Percentiles rank a stretch among this genome's conserved stretches.
Evolutionary conservation across 331 rosid genomes (phyloP).

Genomic region (Phaseolus coccineus): DNA sequence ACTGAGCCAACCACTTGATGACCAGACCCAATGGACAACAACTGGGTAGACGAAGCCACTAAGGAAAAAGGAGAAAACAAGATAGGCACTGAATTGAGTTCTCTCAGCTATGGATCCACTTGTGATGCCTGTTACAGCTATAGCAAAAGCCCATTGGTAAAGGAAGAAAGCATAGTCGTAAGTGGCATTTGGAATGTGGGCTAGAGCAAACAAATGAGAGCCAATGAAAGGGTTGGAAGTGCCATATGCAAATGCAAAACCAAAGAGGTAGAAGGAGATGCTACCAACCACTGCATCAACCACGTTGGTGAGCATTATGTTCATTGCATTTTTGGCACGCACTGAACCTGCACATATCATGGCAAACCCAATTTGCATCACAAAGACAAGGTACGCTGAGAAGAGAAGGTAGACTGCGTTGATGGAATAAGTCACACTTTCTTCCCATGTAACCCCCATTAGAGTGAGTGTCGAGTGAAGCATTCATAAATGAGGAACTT

Average conservation of each 20-base stretch:
- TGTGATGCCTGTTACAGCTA: conserved; percentile 80
- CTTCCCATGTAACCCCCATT: conserved; percentile 74
- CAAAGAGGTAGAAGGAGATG: conserved; percentile 81
- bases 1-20: conserved; percentile 75
- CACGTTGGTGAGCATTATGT: conserved; percentile 82
- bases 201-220: conserved; percentile 60
- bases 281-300: conserved; percentile 85
- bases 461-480: neutral
- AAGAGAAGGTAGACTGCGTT: conserved; percentile 74
- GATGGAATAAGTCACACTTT: conserved; percentile 67
- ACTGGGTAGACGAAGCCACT: conserved; percentile 78
- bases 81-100: conserved; percentile 75
- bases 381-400: conserved; percentile 79
- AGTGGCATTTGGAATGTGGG: conserved; percentile 50
- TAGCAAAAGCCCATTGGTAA: conserved; percentile 86
- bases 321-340: conserved; percentile 80
- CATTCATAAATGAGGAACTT: neutral
- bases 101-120: conserved; percentile 86
- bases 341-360: conserved; percentile 89
- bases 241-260: conserved; percentile 83
- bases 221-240: conserved; percentile 80
- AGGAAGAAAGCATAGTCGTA: conserved; percentile 76
- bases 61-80: conserved; percentile 68
- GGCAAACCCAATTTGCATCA: conserved; percentile 82
- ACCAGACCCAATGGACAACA: conserved; percentile 84